Evolutionary conservation across 805 yeast genomes (phyloP).

Genomic region (Cyberlindnera maritima): DNA sequence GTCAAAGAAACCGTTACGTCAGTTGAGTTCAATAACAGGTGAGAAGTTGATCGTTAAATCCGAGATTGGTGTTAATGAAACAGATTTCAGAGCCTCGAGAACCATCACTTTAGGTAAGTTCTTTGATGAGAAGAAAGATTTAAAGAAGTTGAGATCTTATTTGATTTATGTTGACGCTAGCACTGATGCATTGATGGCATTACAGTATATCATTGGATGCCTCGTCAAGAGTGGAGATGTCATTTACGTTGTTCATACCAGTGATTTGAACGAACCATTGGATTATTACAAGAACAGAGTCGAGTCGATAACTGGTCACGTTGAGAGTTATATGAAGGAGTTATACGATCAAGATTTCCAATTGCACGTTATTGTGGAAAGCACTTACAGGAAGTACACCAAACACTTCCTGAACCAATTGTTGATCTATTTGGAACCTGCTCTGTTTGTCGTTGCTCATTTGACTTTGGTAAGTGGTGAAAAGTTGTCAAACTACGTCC

Average conservation of each 20-base stretch:
- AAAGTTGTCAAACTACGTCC: constrained; percentile 21
- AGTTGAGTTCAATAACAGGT: constrained; percentile 15
- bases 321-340: constrained; percentile 14
- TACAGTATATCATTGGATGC: constrained; percentile 87
- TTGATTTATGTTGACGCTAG: constrained; percentile 79
- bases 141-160: constrained; percentile 49
- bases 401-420: constrained; percentile 37
- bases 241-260: constrained; percentile 58
- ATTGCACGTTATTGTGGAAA: constrained; percentile 31
- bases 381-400: constrained; percentile 37
- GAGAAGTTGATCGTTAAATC: constrained; percentile 53
- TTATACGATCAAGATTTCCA: constrained; percentile 20
- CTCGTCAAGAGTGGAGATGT: constrained; percentile 81
- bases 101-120: constrained; percentile 70
- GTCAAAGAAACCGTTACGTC: constrained; percentile 21
- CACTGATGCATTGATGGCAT: constrained; percentile 77
- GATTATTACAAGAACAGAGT: constrained; percentile 16
- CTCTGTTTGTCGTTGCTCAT: constrained; percentile 21
- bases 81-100: constrained; percentile 58
- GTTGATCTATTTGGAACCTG: constrained; percentile 34
- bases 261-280: constrained; percentile 40
- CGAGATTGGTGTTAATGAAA: constrained; percentile 49
- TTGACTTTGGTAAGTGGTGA: constrained; percentile 14
- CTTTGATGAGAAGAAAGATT: constrained; percentile 31
- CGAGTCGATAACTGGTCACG: constrained; percentile 12